These are phyloP conservation scores for Naegleria gruberi DNA, from an alignment of 208 protist genomes.

Conservation along the genomic window DNA sequence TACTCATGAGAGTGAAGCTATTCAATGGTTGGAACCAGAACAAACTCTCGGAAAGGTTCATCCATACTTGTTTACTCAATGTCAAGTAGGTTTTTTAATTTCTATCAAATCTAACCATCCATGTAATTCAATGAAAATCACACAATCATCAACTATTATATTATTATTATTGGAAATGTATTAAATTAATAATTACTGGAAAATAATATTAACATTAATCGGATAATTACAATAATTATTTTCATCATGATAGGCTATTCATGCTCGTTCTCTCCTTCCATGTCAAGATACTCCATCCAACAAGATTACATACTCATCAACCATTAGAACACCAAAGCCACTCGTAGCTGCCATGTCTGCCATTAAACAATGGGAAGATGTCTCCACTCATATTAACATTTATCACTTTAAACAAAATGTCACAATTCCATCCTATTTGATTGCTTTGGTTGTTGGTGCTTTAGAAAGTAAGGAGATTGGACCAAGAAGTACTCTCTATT, in stretches of 20 bases:
- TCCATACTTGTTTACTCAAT: conserved; percentile 69
- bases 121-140: too few relatives aligned
- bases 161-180: too few relatives aligned
- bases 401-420: conserved; percentile 36
- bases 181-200: too few relatives aligned
- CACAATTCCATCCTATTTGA: conserved; percentile 50
- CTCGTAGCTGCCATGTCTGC: conserved; percentile 39
- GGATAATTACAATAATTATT: too few relatives aligned
- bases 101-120: background rate
- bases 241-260: conserved; percentile 46
- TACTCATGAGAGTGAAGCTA: conserved; percentile 30
- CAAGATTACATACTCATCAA: conserved; percentile 35
- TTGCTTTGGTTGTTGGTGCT: conserved; percentile 52
- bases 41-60: conserved; percentile 64
- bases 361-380: background rate
- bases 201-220: too few relatives aligned
- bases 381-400: background rate
- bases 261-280: conserved; percentile 49
- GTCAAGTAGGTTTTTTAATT: conserved; percentile 42
- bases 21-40: conserved; percentile 46
- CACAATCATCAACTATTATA: too few relatives aligned
- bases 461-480: conserved; percentile 39
- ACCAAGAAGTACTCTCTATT: conserved; percentile 38
- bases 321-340: background rate
- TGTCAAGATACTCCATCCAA: conserved; percentile 46